phyloP scores from a whole-genome alignment of 2,329 filamentous ascomycete genomes.

The Diaporthe citrichinensis region DNA sequence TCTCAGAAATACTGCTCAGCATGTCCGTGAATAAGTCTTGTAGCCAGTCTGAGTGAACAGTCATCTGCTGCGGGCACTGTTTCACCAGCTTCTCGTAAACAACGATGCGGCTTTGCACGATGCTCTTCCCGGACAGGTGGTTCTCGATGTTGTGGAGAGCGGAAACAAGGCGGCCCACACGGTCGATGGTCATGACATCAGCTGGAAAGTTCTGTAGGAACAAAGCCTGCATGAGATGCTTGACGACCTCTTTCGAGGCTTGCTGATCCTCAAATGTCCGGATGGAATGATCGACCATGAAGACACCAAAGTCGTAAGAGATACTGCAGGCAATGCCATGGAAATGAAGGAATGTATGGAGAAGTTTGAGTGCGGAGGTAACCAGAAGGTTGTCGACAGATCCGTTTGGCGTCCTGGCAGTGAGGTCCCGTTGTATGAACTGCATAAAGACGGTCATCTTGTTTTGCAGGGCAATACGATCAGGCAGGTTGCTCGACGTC shows the following conservation, averaged over 20 bases:
- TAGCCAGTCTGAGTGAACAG: conserved; percentile 82
- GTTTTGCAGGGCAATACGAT: conserved; percentile 77
- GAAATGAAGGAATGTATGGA: conserved; percentile 83
- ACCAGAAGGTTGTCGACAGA: conserved; percentile 77
- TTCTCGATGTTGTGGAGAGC: conserved; percentile 81
- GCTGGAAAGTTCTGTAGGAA: conserved; percentile 83
- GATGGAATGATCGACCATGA: conserved; percentile 86
- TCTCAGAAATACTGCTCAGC: conserved; percentile 83
- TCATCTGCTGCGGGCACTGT: conserved; percentile 80
- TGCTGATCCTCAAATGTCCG: conserved; percentile 77
- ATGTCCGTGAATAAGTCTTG: conserved; percentile 86
- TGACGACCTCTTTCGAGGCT: conserved; percentile 82
- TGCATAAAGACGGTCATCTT: conserved; percentile 85
- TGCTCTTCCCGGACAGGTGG: conserved; percentile 83
- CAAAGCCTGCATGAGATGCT: conserved; percentile 84
- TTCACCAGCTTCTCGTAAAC: conserved; percentile 85
- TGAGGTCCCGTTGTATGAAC: conserved; percentile 87
- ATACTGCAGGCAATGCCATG: conserved; percentile 78
- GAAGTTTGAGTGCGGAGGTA: conserved; percentile 82
- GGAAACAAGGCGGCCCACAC: conserved; percentile 78
- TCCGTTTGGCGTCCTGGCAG: conserved; percentile 69
- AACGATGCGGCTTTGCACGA: conserved; percentile 80
- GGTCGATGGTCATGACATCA: conserved; percentile 80
- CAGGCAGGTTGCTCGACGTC: conserved; percentile 85
- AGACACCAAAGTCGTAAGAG: conserved; percentile 82